Conservation (phyloP, 257 asterid species). For the Marsdenia floribunda region DNA sequence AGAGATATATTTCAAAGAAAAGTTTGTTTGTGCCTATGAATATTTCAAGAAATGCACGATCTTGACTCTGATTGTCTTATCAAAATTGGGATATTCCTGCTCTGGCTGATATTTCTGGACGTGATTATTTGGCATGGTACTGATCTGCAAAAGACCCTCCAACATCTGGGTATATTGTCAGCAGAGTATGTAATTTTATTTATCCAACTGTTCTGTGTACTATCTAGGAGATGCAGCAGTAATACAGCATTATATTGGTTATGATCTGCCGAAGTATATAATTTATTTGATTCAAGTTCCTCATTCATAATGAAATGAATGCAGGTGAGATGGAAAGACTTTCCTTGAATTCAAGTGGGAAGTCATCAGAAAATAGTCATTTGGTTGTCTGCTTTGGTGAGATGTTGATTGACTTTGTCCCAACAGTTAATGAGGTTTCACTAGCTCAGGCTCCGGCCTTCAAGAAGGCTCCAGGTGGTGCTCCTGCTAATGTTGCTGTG, state of each 20-base stretch:
- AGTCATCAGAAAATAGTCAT: conserved; percentile 25
- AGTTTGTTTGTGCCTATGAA: background rate
- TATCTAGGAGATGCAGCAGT: background rate
- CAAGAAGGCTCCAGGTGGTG: conserved; percentile 86
- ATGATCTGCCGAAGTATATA: background rate
- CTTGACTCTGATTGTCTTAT: background rate
- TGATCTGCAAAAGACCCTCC: background rate
- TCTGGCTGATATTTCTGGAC: background rate
- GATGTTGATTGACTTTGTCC: conserved; percentile 92
- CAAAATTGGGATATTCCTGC: background rate
- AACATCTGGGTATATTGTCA: background rate
- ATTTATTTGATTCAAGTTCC: background rate
- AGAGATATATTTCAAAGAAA: background rate
- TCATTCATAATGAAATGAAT: conserved; percentile 6
- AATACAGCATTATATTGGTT: background rate
- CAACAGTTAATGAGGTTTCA: conserved; percentile 75
- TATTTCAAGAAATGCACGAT: background rate
- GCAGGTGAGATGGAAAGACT: conserved; percentile 50
- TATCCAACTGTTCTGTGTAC: background rate
- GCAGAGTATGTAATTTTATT: conserved; percentile 7
- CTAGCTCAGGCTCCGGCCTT: conserved; percentile 93
- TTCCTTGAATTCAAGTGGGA: conserved; percentile 39
- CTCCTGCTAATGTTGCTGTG: conserved; percentile 93
- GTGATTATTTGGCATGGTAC: background rate
- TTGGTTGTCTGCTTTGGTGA: conserved; percentile 88